phyloP scores from a whole-genome alignment of 169 alveolate species.

The Eimeria sp. region DNA sequence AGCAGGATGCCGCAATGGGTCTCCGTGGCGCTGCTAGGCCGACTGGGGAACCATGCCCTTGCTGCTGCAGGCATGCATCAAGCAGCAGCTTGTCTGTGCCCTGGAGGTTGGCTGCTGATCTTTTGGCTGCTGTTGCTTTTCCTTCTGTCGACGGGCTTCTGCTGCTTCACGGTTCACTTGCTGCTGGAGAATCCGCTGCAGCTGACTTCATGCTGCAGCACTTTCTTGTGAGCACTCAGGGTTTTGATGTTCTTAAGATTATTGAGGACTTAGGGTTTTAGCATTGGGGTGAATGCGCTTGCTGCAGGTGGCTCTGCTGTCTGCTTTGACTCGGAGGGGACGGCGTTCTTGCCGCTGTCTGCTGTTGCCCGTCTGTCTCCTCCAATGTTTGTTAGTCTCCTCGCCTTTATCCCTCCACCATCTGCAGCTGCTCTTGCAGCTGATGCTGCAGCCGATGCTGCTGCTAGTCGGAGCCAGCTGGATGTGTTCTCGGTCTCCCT shows the following conservation, averaged over 20 bases:
- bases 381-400: constrained; percentile 11
- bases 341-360: constrained; percentile 34
- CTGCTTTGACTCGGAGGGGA: constrained; percentile 48
- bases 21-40: constrained; percentile 84
- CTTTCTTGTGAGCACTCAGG: no score
- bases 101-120: constrained; percentile 26
- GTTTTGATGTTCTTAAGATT: no score
- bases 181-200: neutral
- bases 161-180: neutral
- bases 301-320: neutral
- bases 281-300: neutral
- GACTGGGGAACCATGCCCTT: constrained; percentile 86
- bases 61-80: constrained; percentile 85
- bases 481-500: neutral
- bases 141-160: neutral
- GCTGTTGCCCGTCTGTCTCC: constrained; percentile 48
- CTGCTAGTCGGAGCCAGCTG: neutral
- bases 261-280: neutral
- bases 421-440: constrained; percentile 10
- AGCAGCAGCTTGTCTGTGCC: constrained; percentile 68
- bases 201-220: neutral
- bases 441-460: neutral
- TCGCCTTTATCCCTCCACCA: constrained; percentile 44
- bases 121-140: constrained; percentile 24
- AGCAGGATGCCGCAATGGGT: constrained; percentile 81